Evolutionary conservation across 2,329 filamentous ascomycete species (phyloP).

Genomic region (Elsinoe fawcettii): DNA sequence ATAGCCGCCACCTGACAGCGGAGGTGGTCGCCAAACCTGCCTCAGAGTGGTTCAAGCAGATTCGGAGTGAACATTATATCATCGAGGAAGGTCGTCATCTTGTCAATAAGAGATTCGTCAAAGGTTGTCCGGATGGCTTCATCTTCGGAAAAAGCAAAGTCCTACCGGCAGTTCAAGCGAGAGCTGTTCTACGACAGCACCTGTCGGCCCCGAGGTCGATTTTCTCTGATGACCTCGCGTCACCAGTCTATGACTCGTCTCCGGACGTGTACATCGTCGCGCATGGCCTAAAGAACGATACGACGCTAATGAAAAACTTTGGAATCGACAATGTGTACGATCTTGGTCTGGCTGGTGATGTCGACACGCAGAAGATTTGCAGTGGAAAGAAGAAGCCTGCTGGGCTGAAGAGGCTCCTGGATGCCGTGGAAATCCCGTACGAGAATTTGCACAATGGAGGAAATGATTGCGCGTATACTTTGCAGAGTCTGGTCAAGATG

Average conservation of each 20-base stretch:
- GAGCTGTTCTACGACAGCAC: not conserved
- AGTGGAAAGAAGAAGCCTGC: slow-evolving; percentile 2
- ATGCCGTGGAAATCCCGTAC: slow-evolving; percentile 1
- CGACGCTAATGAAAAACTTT: not conserved
- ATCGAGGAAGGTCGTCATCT: slow-evolving; percentile 22
- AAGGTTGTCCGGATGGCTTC: slow-evolving; percentile 25
- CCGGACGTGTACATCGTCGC: slow-evolving; percentile 3
- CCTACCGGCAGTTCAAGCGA: slow-evolving; percentile 17
- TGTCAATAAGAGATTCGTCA: slow-evolving; percentile 22
- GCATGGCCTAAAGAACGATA: slow-evolving; percentile 8
- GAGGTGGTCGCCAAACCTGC: slow-evolving; percentile 1
- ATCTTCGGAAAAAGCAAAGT: slow-evolving; percentile 23
- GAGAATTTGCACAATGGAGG: slow-evolving; percentile 24
- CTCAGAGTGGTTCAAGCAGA: slow-evolving; percentile 18
- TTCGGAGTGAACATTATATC: slow-evolving; percentile 22
- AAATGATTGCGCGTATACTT: slow-evolving; percentile 28
- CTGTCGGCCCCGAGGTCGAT: not conserved
- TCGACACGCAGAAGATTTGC: slow-evolving; percentile 13
- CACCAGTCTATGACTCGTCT: not conserved
- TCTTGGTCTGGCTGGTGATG: not conserved
- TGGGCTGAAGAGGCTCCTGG: not conserved
- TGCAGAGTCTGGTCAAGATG: slow-evolving; percentile 23
- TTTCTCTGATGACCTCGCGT: not conserved
- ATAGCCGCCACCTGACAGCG: slow-evolving; percentile 20
- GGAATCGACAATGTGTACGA: slow-evolving; percentile 1